These are phyloP conservation scores for Elaeis oleifera DNA, from an alignment of 202 grass and related monocot genomes.

Conservation along the genomic window DNA sequence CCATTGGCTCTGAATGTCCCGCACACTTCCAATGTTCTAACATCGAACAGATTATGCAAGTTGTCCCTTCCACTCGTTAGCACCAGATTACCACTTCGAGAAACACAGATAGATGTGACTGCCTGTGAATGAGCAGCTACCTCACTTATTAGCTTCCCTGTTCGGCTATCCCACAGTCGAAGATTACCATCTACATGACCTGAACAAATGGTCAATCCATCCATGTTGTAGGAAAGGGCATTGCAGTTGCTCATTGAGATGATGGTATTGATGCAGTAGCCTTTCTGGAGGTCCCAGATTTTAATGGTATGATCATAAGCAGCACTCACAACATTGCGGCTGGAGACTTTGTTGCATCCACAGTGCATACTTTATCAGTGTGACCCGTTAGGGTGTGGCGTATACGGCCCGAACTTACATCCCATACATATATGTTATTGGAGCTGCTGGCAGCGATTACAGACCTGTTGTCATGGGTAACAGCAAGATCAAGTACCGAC, in stretches of 20 bases:
- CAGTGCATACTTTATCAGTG: slow-evolving; percentile 75
- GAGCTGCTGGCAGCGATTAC: slow-evolving; percentile 92
- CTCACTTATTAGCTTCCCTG: slow-evolving; percentile 54
- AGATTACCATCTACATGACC: slow-evolving; percentile 93
- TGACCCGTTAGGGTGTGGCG: slow-evolving; percentile 90
- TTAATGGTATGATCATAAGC: slow-evolving; percentile 90
- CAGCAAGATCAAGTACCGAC: slow-evolving; percentile 78
- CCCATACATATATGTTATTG: slow-evolving; percentile 94
- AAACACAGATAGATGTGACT: slow-evolving; percentile 78
- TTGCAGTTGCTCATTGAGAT: slow-evolving; percentile 84
- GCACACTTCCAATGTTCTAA: slow-evolving; percentile 80
- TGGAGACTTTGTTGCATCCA: slow-evolving; percentile 67
- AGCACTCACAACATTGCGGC: slow-evolving; percentile 59
- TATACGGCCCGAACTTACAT: slow-evolving; percentile 54
- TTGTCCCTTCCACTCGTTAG: slow-evolving; percentile 88
- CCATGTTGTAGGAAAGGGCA: slow-evolving; percentile 64
- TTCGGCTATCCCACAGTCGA: slow-evolving; percentile 64
- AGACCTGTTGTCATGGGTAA: slow-evolving; percentile 83
- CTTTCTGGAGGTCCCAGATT: slow-evolving; percentile 84
- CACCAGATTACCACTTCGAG: slow-evolving; percentile 56
- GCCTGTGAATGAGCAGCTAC: slow-evolving; percentile 59
- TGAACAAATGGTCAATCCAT: slow-evolving; percentile 70
- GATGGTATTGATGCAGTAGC: slow-evolving; percentile 86
- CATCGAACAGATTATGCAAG: slow-evolving; percentile 76
- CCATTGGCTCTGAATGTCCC: slow-evolving; percentile 59